Conservation (phyloP, 495 filamentous ascomycete genomes). For the Penicillium fimorum region DNA sequence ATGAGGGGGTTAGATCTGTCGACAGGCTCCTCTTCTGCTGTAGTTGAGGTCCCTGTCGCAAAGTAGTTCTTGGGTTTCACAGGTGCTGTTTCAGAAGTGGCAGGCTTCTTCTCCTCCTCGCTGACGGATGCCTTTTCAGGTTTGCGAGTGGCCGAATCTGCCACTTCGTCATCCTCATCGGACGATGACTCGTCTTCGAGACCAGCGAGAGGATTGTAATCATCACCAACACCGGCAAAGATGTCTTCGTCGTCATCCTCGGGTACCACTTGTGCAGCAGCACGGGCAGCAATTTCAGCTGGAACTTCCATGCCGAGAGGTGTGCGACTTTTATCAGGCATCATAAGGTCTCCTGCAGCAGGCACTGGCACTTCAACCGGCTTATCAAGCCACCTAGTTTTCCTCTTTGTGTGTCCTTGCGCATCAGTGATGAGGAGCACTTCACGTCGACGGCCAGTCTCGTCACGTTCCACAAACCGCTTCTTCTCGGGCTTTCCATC, state of each 20-base stretch:
- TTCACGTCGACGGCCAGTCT: slow-evolving; percentile 65
- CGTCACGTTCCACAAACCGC: slow-evolving; percentile 72
- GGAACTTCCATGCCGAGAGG: slow-evolving; percentile 80
- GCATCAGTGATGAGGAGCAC: slow-evolving; percentile 83
- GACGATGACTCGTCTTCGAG: slow-evolving; percentile 56
- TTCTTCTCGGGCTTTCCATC: slow-evolving; percentile 55
- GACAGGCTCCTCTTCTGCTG: slow-evolving; percentile 40
- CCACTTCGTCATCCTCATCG: slow-evolving; percentile 46
- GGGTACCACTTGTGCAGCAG: slow-evolving; percentile 35
- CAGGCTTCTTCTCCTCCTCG: slow-evolving; percentile 8
- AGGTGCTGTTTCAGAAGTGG: slow-evolving; percentile 16
- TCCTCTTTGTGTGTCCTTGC: slow-evolving; percentile 84
- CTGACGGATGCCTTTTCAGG: slow-evolving; percentile 23
- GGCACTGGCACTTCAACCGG: slow-evolving; percentile 38
- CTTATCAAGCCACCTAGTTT: slow-evolving; percentile 58
- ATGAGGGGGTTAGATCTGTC: slow-evolving; percentile 56
- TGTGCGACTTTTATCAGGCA: slow-evolving; percentile 62
- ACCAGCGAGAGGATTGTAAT: slow-evolving; percentile 84
- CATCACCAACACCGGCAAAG: slow-evolving; percentile 80
- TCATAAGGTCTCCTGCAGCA: slow-evolving; percentile 46
- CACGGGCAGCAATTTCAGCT: slow-evolving; percentile 43
- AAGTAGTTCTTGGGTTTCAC: slow-evolving; percentile 44
- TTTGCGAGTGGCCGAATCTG: slow-evolving; percentile 7
- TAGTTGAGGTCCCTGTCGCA: slow-evolving; percentile 25
- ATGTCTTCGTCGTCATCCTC: slow-evolving; percentile 65